A percentile compares a stretch with the other conserved stretches of the same genome.
phyloP scores from a whole-genome alignment of 2,329 filamentous ascomycete species.

The Colletotrichum horii region DNA sequence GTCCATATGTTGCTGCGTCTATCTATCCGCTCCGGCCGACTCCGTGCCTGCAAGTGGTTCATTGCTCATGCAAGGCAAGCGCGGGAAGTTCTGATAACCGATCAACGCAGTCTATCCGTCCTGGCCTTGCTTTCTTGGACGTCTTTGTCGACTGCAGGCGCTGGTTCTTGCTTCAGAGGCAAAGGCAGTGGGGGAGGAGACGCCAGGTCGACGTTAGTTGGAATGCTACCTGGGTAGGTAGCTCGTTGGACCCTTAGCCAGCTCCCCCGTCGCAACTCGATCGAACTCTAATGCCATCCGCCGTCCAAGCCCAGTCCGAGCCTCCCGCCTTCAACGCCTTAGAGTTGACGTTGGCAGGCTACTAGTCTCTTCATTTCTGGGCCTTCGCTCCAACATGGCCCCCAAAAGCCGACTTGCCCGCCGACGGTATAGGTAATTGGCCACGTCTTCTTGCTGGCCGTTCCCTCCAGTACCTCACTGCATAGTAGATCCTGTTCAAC shows the following conservation, averaged over 20 bases:
- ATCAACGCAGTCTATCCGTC: not conserved
- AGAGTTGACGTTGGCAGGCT: not conserved
- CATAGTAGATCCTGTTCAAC: not conserved
- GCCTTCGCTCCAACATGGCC: not conserved
- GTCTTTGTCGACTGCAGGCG: not conserved
- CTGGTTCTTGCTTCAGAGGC: not conserved
- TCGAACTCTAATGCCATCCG: not conserved
- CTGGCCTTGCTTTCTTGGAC: not conserved
- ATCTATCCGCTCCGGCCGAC: not conserved
- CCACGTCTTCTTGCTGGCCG: not conserved
- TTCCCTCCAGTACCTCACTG: not conserved
- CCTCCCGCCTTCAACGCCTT: slow-evolving; percentile 10
- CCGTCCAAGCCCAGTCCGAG: not conserved
- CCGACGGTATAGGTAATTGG: not conserved
- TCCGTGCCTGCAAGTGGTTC: not conserved
- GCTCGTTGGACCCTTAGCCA: not conserved
- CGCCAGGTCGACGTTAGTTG: not conserved
- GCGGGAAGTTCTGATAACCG: not conserved
- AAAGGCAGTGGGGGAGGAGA: not conserved
- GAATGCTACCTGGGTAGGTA: not conserved
- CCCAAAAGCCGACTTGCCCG: not conserved
- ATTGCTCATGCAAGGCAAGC: not conserved
- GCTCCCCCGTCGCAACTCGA: not conserved
- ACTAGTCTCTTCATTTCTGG: not conserved
- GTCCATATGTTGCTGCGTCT: not conserved